Conservation (phyloP, 495 filamentous ascomycete genomes). For the Penicillium subrubescens region DNA sequence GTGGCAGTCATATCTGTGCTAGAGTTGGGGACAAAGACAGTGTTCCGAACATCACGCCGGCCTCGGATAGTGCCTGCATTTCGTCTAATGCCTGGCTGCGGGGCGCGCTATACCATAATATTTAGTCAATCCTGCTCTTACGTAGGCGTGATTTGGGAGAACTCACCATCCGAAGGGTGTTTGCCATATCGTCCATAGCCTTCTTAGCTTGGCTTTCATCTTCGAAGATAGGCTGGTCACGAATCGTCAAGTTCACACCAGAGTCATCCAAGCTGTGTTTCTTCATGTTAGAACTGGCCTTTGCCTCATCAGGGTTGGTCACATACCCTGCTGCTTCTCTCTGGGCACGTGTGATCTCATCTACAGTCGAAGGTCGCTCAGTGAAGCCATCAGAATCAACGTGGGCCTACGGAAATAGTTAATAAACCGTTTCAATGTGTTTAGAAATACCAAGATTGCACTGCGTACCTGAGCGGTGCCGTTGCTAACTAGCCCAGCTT, state of each 20-base stretch:
- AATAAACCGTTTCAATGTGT: not conserved
- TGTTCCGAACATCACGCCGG: constrained; percentile 87
- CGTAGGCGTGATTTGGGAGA: not conserved
- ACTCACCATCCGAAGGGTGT: constrained; percentile 71
- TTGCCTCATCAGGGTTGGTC: not conserved
- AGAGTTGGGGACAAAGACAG: constrained; percentile 70
- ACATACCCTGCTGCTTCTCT: constrained; percentile 69
- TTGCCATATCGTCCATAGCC: constrained; percentile 89
- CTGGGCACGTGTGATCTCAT: constrained; percentile 83
- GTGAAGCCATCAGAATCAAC: constrained; percentile 66
- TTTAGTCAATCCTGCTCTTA: not conserved
- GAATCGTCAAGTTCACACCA: constrained; percentile 87
- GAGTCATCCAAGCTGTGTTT: constrained; percentile 61
- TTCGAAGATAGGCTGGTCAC: constrained; percentile 89
- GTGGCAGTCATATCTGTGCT: constrained; percentile 19
- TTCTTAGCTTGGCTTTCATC: constrained; percentile 87
- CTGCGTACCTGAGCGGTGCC: constrained; percentile 31
- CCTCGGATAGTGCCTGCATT: constrained; percentile 81
- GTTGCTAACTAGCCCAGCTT: constrained; percentile 23
- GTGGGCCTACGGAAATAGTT: constrained; percentile 36
- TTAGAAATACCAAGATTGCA: not conserved
- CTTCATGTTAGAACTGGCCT: constrained; percentile 23
- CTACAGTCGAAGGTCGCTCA: constrained; percentile 65
- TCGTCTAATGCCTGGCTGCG: constrained; percentile 59
- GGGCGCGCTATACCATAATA: constrained; percentile 46